Base-by-base conservation (phyloP, 805 yeast species). In the Suhomyces pyralidae region DNA sequence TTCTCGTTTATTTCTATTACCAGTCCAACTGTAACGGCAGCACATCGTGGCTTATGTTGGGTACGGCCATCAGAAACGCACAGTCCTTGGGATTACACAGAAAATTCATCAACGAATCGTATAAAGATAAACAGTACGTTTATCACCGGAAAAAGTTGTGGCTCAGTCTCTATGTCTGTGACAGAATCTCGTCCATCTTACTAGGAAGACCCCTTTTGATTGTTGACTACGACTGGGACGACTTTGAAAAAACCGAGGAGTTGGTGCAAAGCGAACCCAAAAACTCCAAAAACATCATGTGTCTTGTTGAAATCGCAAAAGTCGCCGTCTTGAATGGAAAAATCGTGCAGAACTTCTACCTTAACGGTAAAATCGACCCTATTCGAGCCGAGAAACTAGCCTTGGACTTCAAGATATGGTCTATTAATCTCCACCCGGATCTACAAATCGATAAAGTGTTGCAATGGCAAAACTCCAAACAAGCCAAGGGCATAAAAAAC, bases 1-100 rank as follows among this genome's bases (percentile, higher is more conserved):
- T 74, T 28, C 56, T 79, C 20, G 62, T 70, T 34, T 74, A 67
- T 56, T 68, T 76, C 55, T 76, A 66, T 57, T 71, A 77, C 52
- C 77, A 74, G 48, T 61, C 66, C 28, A 66, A 66, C n/a, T 71
- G 77, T 8, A 70, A 69, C 47, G 67, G 76, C 51, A 68, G 68
- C 46, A 63, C 75, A 0, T 74, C 81, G 5, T 78, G 81, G 81
- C 62, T 76, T 12, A 69, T 68, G 55, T 56, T 78, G 22, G 79
- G 80, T 7, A 54, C 58, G 17, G 74, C 79, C 1, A 74, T 78
- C n/a, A 61, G 76, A 25, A 64, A 69, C 56, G 80, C 79, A 0
- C 77, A 73, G 25, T 58, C 77, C 0, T 58, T 77, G 48, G 81
- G 81, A 0, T 54, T 76, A 34, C 73, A 76, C 55, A 59, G 77